phyloP scores from a whole-genome alignment of 148 eudicot genomes.

The Talinum fruticosum region DNA sequence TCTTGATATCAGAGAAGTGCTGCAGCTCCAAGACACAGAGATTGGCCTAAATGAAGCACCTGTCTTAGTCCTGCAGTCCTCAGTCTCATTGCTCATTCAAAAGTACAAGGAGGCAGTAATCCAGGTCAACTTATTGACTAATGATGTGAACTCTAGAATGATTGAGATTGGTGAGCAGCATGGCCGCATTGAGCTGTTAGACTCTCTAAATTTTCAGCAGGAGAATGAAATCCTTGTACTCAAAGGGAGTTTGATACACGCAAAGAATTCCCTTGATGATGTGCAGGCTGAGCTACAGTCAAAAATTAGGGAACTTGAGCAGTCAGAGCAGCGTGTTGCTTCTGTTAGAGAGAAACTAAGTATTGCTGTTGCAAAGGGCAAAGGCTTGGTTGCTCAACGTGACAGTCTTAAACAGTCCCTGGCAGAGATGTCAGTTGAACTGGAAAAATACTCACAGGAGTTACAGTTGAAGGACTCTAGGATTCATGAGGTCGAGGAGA shows the following conservation, averaged over 20 bases:
- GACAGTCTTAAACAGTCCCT: conserved; percentile 88
- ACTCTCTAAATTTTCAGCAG: conserved; percentile 41
- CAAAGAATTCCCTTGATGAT: conserved; percentile 39
- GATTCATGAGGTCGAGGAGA: conserved; percentile 74
- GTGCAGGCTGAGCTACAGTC: conserved; percentile 38
- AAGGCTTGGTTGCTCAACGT: conserved; percentile 92
- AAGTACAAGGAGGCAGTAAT: conserved; percentile 60
- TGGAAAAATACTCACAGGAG: conserved; percentile 76
- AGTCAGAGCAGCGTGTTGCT: conserved; percentile 85
- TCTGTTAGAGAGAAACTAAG: conserved; percentile 90
- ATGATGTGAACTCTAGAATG: conserved; percentile 33
- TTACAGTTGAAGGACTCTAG: conserved; percentile 65
- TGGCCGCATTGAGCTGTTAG: conserved; percentile 46
- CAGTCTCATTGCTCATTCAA: conserved; percentile 49
- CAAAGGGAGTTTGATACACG: conserved; percentile 60
- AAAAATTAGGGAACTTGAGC: conserved; percentile 75
- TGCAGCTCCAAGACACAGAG: conserved; percentile 41
- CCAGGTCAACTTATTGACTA: conserved; percentile 30
- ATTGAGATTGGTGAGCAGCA: conserved; percentile 47
- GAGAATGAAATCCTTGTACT: conserved; percentile 60
- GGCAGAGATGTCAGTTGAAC: conserved; percentile 69
- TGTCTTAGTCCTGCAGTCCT: conserved; percentile 41
- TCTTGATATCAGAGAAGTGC: conserved; percentile 46
- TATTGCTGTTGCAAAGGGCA: conserved; percentile 96
- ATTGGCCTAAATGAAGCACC: conserved; percentile 38